phyloP scores from a whole-genome alignment of 148 eudicot species.

The Beta vulgaris region DNA sequence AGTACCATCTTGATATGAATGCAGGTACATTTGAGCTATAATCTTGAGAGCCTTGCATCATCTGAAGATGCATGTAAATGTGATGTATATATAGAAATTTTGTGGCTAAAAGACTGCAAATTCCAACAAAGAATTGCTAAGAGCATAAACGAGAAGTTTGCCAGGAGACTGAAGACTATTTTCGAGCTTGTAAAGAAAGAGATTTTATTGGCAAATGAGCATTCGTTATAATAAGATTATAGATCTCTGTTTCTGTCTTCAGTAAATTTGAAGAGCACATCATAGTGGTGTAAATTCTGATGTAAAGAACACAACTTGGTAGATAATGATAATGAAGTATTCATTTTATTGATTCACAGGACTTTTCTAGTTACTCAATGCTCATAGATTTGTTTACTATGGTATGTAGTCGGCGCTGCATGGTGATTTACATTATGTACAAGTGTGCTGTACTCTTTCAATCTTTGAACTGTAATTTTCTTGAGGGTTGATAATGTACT shows the following conservation, averaged over 20 bases:
- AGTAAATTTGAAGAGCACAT: too few relatives aligned
- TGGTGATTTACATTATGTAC: too few relatives aligned
- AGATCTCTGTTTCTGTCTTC: not conserved
- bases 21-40: constrained; percentile 74
- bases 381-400: too few relatives aligned
- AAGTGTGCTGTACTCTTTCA: too few relatives aligned
- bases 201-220: constrained; percentile 35
- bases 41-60: constrained; percentile 35
- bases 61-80: constrained; percentile 46
- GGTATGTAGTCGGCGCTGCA: too few relatives aligned
- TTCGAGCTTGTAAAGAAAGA: constrained; percentile 62
- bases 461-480: too few relatives aligned
- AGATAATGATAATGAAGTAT: too few relatives aligned
- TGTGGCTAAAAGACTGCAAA: constrained; percentile 69
- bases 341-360: too few relatives aligned
- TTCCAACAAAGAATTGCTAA: constrained; percentile 61
- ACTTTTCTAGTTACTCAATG: too few relatives aligned
- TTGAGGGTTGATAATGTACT: too few relatives aligned
- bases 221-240: not conserved
- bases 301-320: too few relatives aligned
- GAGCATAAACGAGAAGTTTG: constrained; percentile 58
- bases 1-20: constrained; percentile 4
- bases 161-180: constrained; percentile 44
- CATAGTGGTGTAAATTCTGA: too few relatives aligned
- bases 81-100: constrained; percentile 52